Base-by-base conservation (phyloP, 225 moss, liverwort and hornwort genomes). In the Thuidium tamariscinum region DNA sequence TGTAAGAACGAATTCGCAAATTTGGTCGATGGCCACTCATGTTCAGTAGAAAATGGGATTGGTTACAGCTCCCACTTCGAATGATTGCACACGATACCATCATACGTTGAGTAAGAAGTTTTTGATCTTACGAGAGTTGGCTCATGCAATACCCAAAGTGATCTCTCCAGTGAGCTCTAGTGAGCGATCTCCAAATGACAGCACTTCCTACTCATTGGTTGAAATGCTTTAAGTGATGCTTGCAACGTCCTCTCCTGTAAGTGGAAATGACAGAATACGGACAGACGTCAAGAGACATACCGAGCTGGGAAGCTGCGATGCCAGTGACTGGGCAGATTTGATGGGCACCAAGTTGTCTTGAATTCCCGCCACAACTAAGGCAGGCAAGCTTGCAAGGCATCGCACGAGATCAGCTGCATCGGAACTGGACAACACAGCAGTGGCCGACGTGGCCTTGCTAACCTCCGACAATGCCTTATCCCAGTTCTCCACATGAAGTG, bases 401-500 rank as follows among this genome's bases (percentile, higher is more conserved):
- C 92, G 89, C 83, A 93, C 88, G 30, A 93, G 85, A 49, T 93
- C 93, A 81, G 89, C 92, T 41, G 93, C 91, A 81, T 80, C 88
- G n/a, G 92, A 87, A 41, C 90, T 81, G 63, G 93, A 89, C 77
- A 93, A 39, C 27, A 92, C 89, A 73, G 90, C 88, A 64, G 92
- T 93, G 17, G 91, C 88, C 88, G 90, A 90, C 62, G 87, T 89
- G 16, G 92, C 87, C 92, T 92, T 91, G 89, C 92, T 89, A 46
- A 93, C 91, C 77, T 93, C 93, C 42, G 91, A 79, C 84, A 93
- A 78, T 10, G 92, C 92, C 57, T 92, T 89, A 62, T 93, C 93
- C 93, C 93, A 93, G 34, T 92, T 89, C 83, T 93, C 92, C 42
- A 93, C 93, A 55, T 91, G 91, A 25, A 93, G 83, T 32, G 93